Evolutionary conservation across 2,329 filamentous ascomycete genomes (phyloP).

Genomic region (Pseudogymnoascus sp.): DNA sequence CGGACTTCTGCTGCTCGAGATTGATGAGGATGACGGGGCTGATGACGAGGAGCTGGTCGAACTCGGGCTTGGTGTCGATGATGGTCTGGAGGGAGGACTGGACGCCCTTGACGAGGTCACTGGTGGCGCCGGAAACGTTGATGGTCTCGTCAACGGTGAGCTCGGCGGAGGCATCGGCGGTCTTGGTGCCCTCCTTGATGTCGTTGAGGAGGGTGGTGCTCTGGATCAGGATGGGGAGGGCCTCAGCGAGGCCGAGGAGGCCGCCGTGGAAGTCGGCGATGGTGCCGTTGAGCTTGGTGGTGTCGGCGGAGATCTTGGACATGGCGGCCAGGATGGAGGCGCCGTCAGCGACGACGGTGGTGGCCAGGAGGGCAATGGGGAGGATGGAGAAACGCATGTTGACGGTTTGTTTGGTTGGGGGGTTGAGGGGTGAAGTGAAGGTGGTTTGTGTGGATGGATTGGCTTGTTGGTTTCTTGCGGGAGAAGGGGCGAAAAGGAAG

Average conservation of each 20-base stretch:
- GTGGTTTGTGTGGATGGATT: background rate
- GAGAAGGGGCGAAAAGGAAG: background rate
- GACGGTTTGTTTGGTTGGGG: background rate
- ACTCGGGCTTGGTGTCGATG: conserved; percentile 33
- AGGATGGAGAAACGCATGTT: conserved; percentile 18
- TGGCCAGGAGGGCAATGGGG: conserved; percentile 14
- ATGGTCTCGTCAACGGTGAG: conserved; percentile 34
- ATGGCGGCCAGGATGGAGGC: conserved; percentile 20
- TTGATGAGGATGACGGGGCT: conserved; percentile 36
- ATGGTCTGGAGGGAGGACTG: conserved; percentile 13
- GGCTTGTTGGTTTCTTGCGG: background rate
- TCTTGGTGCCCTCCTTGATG: conserved; percentile 33
- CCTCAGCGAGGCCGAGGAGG: conserved; percentile 14
- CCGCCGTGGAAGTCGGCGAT: conserved; percentile 13
- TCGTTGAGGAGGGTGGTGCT: conserved; percentile 33
- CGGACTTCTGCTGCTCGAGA: conserved; percentile 33
- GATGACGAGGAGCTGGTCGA: conserved; percentile 34
- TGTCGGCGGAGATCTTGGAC: conserved; percentile 16
- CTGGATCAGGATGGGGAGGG: conserved; percentile 32
- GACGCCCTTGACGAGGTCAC: conserved; percentile 5
- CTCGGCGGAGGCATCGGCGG: conserved; percentile 31
- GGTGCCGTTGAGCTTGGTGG: conserved; percentile 17
- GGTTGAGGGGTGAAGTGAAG: background rate
- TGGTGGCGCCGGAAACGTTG: conserved; percentile 28
- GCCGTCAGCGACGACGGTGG: conserved; percentile 20